These are phyloP conservation scores for Dactylellina leptospora DNA, from an alignment of 2,329 filamentous ascomycete species.

Conservation along the genomic window DNA sequence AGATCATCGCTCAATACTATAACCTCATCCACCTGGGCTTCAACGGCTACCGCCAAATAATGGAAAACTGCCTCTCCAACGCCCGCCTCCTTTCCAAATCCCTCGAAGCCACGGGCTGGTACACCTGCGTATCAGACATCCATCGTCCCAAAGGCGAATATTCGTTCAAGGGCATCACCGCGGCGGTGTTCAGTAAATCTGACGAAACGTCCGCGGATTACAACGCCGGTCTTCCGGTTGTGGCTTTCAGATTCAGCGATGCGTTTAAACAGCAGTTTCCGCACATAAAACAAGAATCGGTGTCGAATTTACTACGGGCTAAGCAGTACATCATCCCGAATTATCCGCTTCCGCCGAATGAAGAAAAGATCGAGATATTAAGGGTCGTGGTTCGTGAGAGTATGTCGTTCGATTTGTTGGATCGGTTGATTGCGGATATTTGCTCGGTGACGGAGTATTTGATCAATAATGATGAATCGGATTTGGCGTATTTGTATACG, in stretches of 20 bases:
- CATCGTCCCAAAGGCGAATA: conserved; percentile 66
- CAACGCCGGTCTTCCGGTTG: conserved; percentile 72
- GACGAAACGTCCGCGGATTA: conserved; percentile 63
- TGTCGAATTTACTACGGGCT: conserved; percentile 70
- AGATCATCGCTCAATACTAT: conserved; percentile 77
- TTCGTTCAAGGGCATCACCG: conserved; percentile 29
- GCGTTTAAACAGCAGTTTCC: conserved; percentile 70
- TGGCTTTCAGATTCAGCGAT: conserved; percentile 72
- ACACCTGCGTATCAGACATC: conserved; percentile 71
- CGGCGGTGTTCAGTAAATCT: conserved; percentile 34
- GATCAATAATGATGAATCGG: conserved; percentile 66
- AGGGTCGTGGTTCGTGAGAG: conserved; percentile 73
- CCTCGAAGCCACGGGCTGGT: conserved; percentile 74
- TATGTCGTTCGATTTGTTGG: conserved; percentile 74
- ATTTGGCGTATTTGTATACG: conserved; percentile 64
- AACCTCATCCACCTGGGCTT: conserved; percentile 76
- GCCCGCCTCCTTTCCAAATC: conserved; percentile 71
- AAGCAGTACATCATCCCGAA: conserved; percentile 77
- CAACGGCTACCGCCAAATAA: conserved; percentile 70
- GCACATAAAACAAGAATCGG: conserved; percentile 71
- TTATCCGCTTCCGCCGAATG: conserved; percentile 72
- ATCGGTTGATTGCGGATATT: conserved; percentile 71
- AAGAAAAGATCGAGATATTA: conserved; percentile 71
- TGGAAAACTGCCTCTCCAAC: conserved; percentile 73
- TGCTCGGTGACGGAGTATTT: conserved; percentile 69